Conservation (phyloP, 2,329 filamentous ascomycete genomes). For the Cercospora zeina region DNA sequence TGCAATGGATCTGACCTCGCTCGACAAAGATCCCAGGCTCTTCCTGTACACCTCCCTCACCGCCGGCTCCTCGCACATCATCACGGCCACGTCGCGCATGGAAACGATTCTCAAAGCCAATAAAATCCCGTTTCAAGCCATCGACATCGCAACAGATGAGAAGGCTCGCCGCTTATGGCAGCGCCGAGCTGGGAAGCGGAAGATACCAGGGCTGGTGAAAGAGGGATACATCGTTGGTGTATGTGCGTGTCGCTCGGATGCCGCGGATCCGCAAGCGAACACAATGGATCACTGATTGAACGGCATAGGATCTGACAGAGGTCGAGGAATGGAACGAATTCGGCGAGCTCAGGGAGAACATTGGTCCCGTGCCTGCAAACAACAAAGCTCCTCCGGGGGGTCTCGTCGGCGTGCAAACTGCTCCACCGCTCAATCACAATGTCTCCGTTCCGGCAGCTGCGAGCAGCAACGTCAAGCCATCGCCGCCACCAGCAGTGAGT, state of each 20-base stretch:
- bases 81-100: conserved; percentile 91
- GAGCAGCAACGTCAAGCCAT: conserved; percentile 28
- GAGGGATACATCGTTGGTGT: conserved; percentile 83
- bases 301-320: conserved; percentile 76
- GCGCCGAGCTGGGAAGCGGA: conserved; percentile 78
- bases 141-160: conserved; percentile 88
- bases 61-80: conserved; percentile 90
- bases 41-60: conserved; percentile 97
- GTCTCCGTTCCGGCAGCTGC: conserved; percentile 7
- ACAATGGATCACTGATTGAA: not conserved
- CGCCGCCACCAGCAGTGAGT: conserved; percentile 27
- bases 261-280: not conserved
- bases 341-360: conserved; percentile 85
- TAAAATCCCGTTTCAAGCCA: conserved; percentile 86
- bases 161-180: conserved; percentile 87
- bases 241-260: conserved; percentile 47
- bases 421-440: conserved; percentile 29
- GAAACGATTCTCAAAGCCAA: conserved; percentile 96
- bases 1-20: conserved; percentile 44
- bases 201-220: conserved; percentile 86
- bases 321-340: conserved; percentile 99
- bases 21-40: conserved; percentile 57
- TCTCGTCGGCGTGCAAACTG: conserved; percentile 34
- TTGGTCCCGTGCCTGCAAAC: conserved; percentile 55
- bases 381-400: conserved; percentile 34